Conservation (phyloP, 169 alveolate species). For the Eimeria maxima region DNA sequence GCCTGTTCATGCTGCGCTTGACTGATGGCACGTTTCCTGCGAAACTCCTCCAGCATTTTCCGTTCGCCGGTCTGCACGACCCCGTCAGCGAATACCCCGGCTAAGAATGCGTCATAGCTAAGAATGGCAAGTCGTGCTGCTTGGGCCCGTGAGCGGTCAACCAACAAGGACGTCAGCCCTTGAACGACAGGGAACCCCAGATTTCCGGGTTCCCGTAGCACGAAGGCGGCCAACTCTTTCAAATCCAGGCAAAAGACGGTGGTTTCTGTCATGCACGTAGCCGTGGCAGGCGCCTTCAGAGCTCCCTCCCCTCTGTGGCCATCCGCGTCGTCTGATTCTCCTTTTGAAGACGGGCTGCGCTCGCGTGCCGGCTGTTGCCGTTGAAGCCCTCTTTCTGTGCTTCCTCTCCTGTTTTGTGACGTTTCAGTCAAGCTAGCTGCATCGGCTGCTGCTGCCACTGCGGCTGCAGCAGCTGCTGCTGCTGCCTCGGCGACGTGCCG, state of each 20-base stretch:
- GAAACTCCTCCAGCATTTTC: slow-evolving; percentile 73
- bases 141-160: slow-evolving; percentile 74
- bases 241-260: slow-evolving; percentile 65
- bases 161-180: slow-evolving; percentile 78
- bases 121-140: slow-evolving; percentile 74
- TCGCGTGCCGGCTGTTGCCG: slow-evolving; percentile 24
- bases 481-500: slow-evolving; percentile 49
- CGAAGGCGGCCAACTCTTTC: slow-evolving; percentile 56
- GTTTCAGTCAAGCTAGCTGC: slow-evolving; percentile 33
- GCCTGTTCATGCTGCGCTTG: slow-evolving; percentile 79
- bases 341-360: slow-evolving; percentile 6
- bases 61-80: slow-evolving; percentile 79
- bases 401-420: background rate
- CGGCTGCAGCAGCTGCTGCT: slow-evolving; percentile 61
- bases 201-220: slow-evolving; percentile 78
- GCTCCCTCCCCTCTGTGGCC: slow-evolving; percentile 15
- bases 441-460: slow-evolving; percentile 66
- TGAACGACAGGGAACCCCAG: slow-evolving; percentile 81
- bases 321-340: slow-evolving; percentile 17
- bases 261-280: slow-evolving; percentile 68
- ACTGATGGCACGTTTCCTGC: slow-evolving; percentile 79
- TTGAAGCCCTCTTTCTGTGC: background rate
- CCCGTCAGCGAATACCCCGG: slow-evolving; percentile 81
- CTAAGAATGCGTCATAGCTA: slow-evolving; percentile 79
- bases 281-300: slow-evolving; percentile 57